Evolutionary conservation across 768 basidiomycete species (phyloP), one percentile per base, ranked within the genome.

Genomic region (Amanita phalloides): DNA sequence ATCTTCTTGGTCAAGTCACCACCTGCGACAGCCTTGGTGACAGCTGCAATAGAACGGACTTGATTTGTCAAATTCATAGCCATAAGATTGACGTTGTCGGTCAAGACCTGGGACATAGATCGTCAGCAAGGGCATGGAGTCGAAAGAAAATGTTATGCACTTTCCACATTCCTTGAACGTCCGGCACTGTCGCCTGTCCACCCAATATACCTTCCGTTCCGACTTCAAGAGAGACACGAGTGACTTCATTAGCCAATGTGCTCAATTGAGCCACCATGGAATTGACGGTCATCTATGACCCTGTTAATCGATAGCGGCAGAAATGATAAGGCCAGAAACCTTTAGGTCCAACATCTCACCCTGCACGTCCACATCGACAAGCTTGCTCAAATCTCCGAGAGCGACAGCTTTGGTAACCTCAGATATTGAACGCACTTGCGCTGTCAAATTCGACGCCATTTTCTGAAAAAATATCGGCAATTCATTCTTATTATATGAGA

Each of bases 1-100:
- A 95, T 92, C 71, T 88, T 92, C 72, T 92, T 88, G 7, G 87
- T 91, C 63, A 98, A 73, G 64, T 98, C 93, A 26, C 95, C 95
- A 33, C 81, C 76, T 2, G 94, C 92, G 36, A 98, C 93, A 10
- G 94, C 95, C 65, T 91, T 94, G 20, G 95, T 97, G 37, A 98
- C 95, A 59, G 87, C 78, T 1, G 92, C 90, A 59, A 84, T 82
- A 1, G 76, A 77, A 0, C 95, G 84, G 56, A 93, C 91, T 76
- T 93, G 90, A 56, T 87, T 85, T 45, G 89, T 93, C 63, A 92
- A 66, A 59, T 93, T 93, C 78, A 86, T 84, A 42, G 90, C 90
- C 90, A 89, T 88, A 54, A 87, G 61, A 65, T 90, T 90, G 60
- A 92, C 90, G 55, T 92, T 90, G 60, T 89, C 86, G 9, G 88